phyloP scores from a whole-genome alignment of 495 filamentous ascomycete species.

The Neurospora tetrasperma region DNA sequence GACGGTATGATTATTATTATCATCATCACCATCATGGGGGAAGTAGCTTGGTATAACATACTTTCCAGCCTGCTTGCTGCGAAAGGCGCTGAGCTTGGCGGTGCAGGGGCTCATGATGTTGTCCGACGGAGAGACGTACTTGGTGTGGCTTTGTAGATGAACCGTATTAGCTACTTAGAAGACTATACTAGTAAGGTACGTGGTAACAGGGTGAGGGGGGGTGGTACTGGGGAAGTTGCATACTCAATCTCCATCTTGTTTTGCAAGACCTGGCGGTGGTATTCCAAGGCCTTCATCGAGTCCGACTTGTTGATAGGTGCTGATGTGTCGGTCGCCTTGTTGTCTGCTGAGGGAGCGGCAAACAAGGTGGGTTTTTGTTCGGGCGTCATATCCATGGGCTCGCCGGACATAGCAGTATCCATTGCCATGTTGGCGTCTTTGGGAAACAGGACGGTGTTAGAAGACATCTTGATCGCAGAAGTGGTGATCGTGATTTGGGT shows the following conservation, averaged over 20 bases:
- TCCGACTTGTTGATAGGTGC: slow-evolving; percentile 29
- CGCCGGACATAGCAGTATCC: slow-evolving; percentile 5
- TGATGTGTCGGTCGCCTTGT: slow-evolving; percentile 13
- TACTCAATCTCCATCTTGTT: slow-evolving; percentile 62
- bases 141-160: slow-evolving; percentile 32
- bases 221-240: neutral
- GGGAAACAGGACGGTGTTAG: slow-evolving; percentile 39
- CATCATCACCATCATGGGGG: neutral
- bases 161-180: neutral
- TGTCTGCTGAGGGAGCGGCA: slow-evolving; percentile 6
- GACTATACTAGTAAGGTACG: neutral
- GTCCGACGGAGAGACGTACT: slow-evolving; percentile 86
- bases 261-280: slow-evolving; percentile 69
- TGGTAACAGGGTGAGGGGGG: neutral
- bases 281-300: slow-evolving; percentile 55
- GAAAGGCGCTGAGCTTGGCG: slow-evolving; percentile 77
- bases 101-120: slow-evolving; percentile 88
- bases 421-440: slow-evolving; percentile 49
- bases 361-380: slow-evolving; percentile 8
- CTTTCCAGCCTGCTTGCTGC: slow-evolving; percentile 70
- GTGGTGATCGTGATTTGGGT: neutral
- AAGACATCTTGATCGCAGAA: slow-evolving; percentile 14
- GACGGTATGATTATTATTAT: neutral
- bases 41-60: slow-evolving; percentile 25
- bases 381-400: slow-evolving; percentile 10